Base-by-base conservation (phyloP, 1,284 basidiomycete species). In the Ustilago xerochloae region DNA sequence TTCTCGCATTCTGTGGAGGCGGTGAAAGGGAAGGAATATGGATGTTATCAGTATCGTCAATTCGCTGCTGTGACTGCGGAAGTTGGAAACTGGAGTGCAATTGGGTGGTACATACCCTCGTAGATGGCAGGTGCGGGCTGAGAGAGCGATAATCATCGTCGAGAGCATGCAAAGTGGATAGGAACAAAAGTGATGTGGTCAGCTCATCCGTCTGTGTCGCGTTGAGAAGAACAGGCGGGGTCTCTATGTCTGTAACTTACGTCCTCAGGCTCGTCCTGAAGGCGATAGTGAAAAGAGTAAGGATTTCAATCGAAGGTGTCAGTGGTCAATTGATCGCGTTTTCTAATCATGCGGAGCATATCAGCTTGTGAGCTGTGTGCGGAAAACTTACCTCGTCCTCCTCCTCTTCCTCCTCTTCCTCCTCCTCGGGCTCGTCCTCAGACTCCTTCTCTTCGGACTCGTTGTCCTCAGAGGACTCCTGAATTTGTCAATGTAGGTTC, bases 191-290 rank as follows among this genome's bases (percentile, higher is more conserved):
- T 2, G 6, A 26, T 28, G 22, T 35, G 38, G 46, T 49, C 29
- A 50, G 47, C 28, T 49, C 45, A 49, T 41, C n/a, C 16, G 36
- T 32, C 4, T 10, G 4, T 5, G 16, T 22, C 13, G 46, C 47
- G 24, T 50, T 33, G 54, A n/a, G 49, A 15, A 33, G 12, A 12
- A 26, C n/a, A n/a, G n/a, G n/a, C n/a, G n/a, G n/a, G n/a, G 8
- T 38, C 24, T n/a, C 3, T 5, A 26, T n/a, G 36, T 10, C 9
- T 28, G 29, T 50, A 3, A 81, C 81, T 74, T 69, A 83, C 81
- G 63, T 83, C 81, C 51, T 83, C 81, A 32, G 79, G 79, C 67
- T 82, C 80, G 54, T 79, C 75, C 63, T 72, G 41, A 6, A 54
- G 41, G 7, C 20, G n/a, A 24, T 43, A 12, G 10, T 24, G 41